Evolutionary conservation across 345 rosid genomes (phyloP), one percentile per base, ranked within the genome.

Genomic region (Jatropha curcas): DNA sequence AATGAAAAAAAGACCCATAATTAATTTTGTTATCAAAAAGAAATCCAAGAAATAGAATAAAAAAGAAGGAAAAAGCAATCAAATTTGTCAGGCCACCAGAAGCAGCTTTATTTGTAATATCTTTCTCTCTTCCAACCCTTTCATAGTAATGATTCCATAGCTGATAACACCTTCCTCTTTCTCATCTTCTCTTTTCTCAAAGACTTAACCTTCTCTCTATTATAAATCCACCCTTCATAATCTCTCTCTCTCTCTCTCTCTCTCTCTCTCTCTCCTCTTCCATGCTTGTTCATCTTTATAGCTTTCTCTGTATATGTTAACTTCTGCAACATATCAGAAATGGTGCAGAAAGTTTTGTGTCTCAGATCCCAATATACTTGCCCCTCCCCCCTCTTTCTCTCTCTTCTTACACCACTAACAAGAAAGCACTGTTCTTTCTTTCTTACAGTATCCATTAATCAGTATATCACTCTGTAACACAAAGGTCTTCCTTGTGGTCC

Each of bases 301-400:
- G 27, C 14, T 68, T 63, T 77, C 62, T 75, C 58, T 76, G 73
- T 63, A 25, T 58, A 30, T 51, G 70, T 35, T 60, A 70, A 68
- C 70, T 79, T 78, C 79, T 74, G 76, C 60, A 67, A 50, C 16
- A 74, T 67, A 28, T 41, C 84, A 79, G 86, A 60, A 52, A 37
- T 57, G 73, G 79, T 80, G 50, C 89, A 86, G 85, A 79, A 81
- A 82, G 84, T 75, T 67, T 71, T 62, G 78, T 67, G 76, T 77
- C 73, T 75, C 88, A 67, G 86, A 86, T 86, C 90, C 90, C 90
- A 79, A 86, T 64, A 76, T 60, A 34, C n/a, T 57, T 43, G 61
- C 55, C 39, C 51, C 45, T 65, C 58, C 45, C 27, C 43, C 60
- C 37, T n/a, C 50, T 43, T 43, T 46, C 55, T 56, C 30, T 58